Conservation (phyloP, 2,329 filamentous ascomycete species). For the Bipolaris cookei region DNA sequence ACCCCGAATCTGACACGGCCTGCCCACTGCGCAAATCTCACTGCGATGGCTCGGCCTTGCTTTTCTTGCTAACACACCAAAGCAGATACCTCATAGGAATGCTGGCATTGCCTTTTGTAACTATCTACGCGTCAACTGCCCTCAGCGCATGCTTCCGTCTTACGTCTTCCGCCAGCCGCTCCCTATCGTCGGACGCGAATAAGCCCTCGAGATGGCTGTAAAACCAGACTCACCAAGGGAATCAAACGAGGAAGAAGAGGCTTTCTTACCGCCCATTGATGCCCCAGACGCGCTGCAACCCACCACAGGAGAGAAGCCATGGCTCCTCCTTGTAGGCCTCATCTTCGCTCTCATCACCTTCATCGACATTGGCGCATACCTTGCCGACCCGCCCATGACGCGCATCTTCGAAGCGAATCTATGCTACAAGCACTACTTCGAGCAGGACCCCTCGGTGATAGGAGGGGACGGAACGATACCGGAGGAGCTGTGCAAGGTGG, state of each 20-base stretch:
- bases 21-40: not conserved
- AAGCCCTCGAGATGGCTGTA: slow-evolving; percentile 16
- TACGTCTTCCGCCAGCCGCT: not conserved
- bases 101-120: not conserved
- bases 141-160: not conserved
- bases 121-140: not conserved
- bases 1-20: not conserved
- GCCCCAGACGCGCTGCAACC: not conserved
- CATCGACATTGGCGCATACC: slow-evolving; percentile 55
- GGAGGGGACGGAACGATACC: slow-evolving; percentile 51
- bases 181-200: not conserved
- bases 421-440: slow-evolving; percentile 54
- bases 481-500: slow-evolving; percentile 59
- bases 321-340: slow-evolving; percentile 42
- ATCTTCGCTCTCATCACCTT: slow-evolving; percentile 53
- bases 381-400: slow-evolving; percentile 54
- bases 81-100: not conserved
- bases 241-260: slow-evolving; percentile 24
- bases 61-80: not conserved
- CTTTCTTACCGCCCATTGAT: slow-evolving; percentile 25
- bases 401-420: slow-evolving; percentile 59
- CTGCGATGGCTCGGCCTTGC: not conserved
- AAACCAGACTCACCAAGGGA: slow-evolving; percentile 12
- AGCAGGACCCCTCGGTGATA: slow-evolving; percentile 54
- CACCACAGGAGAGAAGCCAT: slow-evolving; percentile 35